Evolutionary conservation across 306 rosid species (phyloP), one percentile per base, ranked within the genome.

Genomic region (Abrus pulchellus): DNA sequence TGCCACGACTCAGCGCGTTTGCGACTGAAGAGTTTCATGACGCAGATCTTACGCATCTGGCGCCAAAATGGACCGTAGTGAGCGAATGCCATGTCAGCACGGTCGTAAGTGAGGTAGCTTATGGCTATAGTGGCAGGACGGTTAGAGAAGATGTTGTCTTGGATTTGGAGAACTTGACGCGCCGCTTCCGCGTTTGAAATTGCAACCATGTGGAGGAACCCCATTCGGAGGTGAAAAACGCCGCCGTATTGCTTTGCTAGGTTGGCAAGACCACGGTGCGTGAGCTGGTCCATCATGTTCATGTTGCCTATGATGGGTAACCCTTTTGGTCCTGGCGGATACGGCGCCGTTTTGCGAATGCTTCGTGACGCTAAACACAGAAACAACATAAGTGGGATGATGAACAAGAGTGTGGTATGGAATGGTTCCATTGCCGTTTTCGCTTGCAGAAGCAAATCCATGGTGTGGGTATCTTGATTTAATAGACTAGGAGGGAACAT

Each of bases 61-160:
- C 97, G 91, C 98, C 98, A 93, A 60, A 88, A 91, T 9, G 98
- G 93, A 0, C 97, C 98, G 49, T 93, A 91, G 89, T 91, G 87
- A 3, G 98, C 93, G 4, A 93, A 93, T 0, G 93, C 97, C 98
- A 93, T 93, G 89, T 93, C 98, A 0, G 97, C 92, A 0, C 93
- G 92, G 62, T 88, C 87, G 67, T 93, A 91, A 13, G 98, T 90
- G 0, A 93, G 85, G 80, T 91, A 93, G 33, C 85, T 86, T 38
- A 93, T 91, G 72, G 98, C 94, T 27, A 91, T 62, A 11, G 90
- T 90, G 5, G 98, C 90, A 0, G 98, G 98, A 1, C 97, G 90
- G 63, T 93, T 93, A 0, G 97, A 90, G 81, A 90, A 93, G 34
- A 88, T 86, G 86, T 83, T 84, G 76, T 92, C 97, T 0, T 92